Percentiles rank a stretch among this genome's conserved stretches.
phyloP scores from a whole-genome alignment of 78 protist species.

The Neovahlkampfia damariscottae region DNA sequence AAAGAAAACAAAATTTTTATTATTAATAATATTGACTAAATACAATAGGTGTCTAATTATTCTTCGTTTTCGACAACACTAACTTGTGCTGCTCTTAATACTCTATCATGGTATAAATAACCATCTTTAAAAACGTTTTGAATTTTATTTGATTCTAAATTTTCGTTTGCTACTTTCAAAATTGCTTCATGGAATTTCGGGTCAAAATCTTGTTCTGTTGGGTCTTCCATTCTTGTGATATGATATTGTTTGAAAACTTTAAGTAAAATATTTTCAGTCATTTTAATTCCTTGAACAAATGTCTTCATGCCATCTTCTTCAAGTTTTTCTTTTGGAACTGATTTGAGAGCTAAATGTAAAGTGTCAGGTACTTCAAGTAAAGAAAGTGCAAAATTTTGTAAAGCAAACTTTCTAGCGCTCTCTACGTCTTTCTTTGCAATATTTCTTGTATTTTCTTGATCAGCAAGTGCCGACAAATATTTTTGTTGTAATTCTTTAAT shows the following conservation, averaged over 20 bases:
- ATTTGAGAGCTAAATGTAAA: slow-evolving; percentile 6
- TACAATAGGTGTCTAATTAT: no score
- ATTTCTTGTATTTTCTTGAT: slow-evolving; percentile 21
- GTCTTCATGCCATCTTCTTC: background rate
- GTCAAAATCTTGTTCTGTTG: slow-evolving; percentile 14
- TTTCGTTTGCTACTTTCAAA: slow-evolving; percentile 6
- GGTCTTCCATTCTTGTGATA: background rate
- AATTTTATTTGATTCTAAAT: background rate
- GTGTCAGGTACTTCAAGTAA: slow-evolving; percentile 44
- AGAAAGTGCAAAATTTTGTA: slow-evolving; percentile 15
- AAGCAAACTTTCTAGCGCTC: slow-evolving; percentile 16
- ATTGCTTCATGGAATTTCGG: slow-evolving; percentile 29
- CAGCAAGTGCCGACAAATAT: slow-evolving; percentile 27
- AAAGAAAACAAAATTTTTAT: no score
- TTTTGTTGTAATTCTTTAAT: background rate
- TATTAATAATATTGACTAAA: no score
- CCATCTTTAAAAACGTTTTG: slow-evolving; percentile 10
- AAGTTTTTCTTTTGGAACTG: slow-evolving; percentile 4
- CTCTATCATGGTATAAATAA: slow-evolving; percentile 6
- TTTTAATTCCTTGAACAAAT: slow-evolving; percentile 17
- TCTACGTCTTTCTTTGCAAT: slow-evolving; percentile 31
- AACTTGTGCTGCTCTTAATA: slow-evolving; percentile 33
- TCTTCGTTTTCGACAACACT: slow-evolving; percentile 20
- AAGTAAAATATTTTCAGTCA: slow-evolving; percentile 1
- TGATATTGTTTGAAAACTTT: background rate